Evolutionary conservation across 192 early-diverging fungal genomes (phyloP).

Genomic region (Coemansia sp.): DNA sequence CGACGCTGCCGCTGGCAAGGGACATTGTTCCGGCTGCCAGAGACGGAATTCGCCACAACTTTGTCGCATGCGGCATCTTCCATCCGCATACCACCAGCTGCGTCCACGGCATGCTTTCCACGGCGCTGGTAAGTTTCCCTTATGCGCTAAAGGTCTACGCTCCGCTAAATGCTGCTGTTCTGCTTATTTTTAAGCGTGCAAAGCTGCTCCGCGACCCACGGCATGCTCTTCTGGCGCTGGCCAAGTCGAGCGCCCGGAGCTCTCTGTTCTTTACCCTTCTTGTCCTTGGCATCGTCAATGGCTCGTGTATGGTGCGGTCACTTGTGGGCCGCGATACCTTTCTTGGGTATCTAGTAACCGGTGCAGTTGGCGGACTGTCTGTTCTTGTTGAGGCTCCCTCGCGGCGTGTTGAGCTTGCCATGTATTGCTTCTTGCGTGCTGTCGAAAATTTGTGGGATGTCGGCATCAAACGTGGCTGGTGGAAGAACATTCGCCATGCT

Average conservation of each 20-base stretch:
- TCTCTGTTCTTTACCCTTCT: constrained; percentile 62
- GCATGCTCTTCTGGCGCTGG: constrained; percentile 53
- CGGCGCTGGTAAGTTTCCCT: constrained; percentile 53
- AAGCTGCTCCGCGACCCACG: constrained; percentile 58
- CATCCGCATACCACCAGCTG: constrained; percentile 64
- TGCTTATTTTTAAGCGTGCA: constrained; percentile 56
- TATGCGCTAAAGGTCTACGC: constrained; percentile 63
- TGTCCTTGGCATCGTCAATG: constrained; percentile 54
- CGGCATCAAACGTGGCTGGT: constrained; percentile 59
- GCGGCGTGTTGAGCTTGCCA: constrained; percentile 73
- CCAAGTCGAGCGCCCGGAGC: constrained; percentile 60
- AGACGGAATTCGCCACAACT: constrained; percentile 54
- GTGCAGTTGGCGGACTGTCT: constrained; percentile 59
- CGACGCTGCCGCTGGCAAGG: constrained; percentile 56
- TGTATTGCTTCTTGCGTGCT: constrained; percentile 84
- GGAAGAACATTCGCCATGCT: constrained; percentile 64
- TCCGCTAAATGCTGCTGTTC: constrained; percentile 59
- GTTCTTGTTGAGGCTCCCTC: constrained; percentile 65
- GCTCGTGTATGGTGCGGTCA: constrained; percentile 59
- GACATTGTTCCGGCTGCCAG: constrained; percentile 55
- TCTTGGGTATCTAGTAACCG: constrained; percentile 57
- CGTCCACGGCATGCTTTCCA: constrained; percentile 32
- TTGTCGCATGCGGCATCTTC: constrained; percentile 60
- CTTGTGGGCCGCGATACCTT: constrained; percentile 51
- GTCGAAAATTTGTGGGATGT: constrained; percentile 72